Conservation (phyloP, 139 green algal species). For the Yamagishiella unicocca region DNA sequence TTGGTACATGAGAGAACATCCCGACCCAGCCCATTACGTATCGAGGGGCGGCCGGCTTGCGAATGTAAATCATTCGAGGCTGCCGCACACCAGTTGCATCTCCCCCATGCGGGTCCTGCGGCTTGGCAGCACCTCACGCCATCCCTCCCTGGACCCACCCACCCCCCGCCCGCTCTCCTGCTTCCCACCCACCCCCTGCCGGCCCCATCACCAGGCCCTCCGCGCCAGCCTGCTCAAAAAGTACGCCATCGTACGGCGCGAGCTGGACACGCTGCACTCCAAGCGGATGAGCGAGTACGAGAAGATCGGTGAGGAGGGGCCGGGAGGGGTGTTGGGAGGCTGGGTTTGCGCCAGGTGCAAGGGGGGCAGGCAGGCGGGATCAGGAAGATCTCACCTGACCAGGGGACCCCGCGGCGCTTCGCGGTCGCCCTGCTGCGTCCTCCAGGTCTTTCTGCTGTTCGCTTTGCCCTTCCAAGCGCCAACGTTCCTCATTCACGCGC, state of each 20-base stretch:
- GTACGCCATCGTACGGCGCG: conserved; percentile 69
- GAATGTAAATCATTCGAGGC: too few relatives aligned
- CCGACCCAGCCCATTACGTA: too few relatives aligned
- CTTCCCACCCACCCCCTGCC: not conserved
- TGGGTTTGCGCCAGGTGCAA: too few relatives aligned
- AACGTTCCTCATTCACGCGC: not conserved
- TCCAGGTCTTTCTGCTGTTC: too few relatives aligned
- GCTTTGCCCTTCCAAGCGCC: too few relatives aligned
- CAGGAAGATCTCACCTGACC: not conserved
- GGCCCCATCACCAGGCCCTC: conserved; percentile 67
- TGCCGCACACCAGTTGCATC: too few relatives aligned
- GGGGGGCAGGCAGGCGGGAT: not conserved
- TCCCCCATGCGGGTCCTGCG: not conserved
- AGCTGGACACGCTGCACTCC: conserved; percentile 88
- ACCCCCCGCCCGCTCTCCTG: not conserved
- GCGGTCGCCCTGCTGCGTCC: too few relatives aligned
- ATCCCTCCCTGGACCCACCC: not conserved
- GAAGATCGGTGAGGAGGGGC: conserved; percentile 55
- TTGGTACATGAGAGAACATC: too few relatives aligned
- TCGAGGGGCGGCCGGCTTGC: too few relatives aligned
- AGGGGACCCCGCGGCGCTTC: too few relatives aligned
- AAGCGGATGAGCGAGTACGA: conserved; percentile 87
- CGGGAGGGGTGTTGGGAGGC: too few relatives aligned
- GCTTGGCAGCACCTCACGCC: not conserved
- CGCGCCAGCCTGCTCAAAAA: conserved; percentile 88